Base-by-base conservation (phyloP, 2,329 filamentous ascomycete genomes). In the Aspergillus flavus region DNA sequence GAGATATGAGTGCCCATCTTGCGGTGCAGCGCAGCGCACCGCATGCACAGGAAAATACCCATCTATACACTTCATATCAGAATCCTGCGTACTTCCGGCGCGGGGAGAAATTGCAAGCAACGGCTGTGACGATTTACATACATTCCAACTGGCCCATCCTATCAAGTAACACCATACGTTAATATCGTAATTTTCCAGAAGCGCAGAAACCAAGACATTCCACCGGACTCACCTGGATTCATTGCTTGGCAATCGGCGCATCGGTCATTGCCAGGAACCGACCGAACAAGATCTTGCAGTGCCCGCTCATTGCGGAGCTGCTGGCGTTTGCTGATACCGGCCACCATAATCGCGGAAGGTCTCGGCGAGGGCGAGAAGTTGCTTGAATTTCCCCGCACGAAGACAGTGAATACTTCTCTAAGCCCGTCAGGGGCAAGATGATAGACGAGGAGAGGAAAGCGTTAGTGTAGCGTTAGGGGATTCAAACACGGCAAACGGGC, bases 121-220 rank as follows among this genome's bases (percentile, higher is more conserved):
- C 16, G 19, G 48, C 12, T 2, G 50, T 32, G 52, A 36, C 32
- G 26, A 21, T 54, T 62, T 64, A 84, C 91, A 75, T 89, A 96
- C 92, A 80, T 91, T 97, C 94, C 94, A 97, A 82, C 93, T 96
- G 78, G 94, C 93, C 94, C 94, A 97, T 82, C 89, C 93, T 95
- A 67, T 66, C 60, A 59, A 68, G 50, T 58, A 36, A 54, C 23
- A n/a, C 23, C 9, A 61, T 59, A 14, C 1, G 52, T 66, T 58
- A 65, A 61, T 57, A 50, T 57, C 9, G n/a, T 26, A 26, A 14
- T 39, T 36, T 26, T 55, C 52, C 34, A 32, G 36, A 30, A 16
- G 30, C 19, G 21, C 52, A 53, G 52, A 23, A 21, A 54, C 46
- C 12, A 21, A 21, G 48, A 34, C 16, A 5, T 32, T 11, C 9